Percentiles rank a stretch among this genome's conserved stretches.
These are phyloP conservation scores for Cymodocea nodosa DNA, from an alignment of 116 monocot species.

Conservation along the genomic window DNA sequence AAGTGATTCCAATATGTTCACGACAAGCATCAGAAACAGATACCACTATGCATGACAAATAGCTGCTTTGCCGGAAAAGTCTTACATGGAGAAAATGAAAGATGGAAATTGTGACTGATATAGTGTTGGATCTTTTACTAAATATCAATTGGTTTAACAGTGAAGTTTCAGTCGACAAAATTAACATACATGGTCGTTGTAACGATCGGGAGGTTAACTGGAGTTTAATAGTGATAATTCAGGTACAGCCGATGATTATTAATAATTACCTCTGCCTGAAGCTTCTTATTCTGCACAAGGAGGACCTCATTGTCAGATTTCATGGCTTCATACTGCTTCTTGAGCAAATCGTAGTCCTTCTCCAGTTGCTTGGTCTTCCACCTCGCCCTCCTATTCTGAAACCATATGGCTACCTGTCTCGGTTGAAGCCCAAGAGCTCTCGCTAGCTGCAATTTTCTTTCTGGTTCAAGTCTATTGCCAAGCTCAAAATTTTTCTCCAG, in stretches of 20 bases:
- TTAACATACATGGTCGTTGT: too few relatives aligned
- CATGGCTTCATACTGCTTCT: conserved; percentile 61
- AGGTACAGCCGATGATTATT: neutral
- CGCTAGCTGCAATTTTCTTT: conserved; percentile 93
- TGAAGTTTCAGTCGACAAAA: too few relatives aligned
- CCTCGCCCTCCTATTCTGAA: conserved; percentile 92
- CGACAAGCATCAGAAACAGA: too few relatives aligned
- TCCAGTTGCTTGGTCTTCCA: conserved; percentile 99
- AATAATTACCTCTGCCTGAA: conserved; percentile 70
- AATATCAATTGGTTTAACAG: too few relatives aligned
- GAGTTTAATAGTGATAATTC: too few relatives aligned
- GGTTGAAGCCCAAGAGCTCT: conserved; percentile 77
- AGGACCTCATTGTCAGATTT: conserved; percentile 74
- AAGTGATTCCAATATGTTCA: too few relatives aligned
- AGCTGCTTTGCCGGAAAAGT: too few relatives aligned
- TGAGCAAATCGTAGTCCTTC: conserved; percentile 87
- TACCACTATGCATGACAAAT: too few relatives aligned
- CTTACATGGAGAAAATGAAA: too few relatives aligned
- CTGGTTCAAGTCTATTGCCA: conserved; percentile 93
- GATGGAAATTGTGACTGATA: too few relatives aligned
- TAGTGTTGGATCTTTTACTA: too few relatives aligned
- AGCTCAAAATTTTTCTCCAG: conserved; percentile 94
- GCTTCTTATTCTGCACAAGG: conserved; percentile 71
- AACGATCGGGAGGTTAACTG: too few relatives aligned
- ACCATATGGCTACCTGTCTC: conserved; percentile 95